Evolutionary conservation across 2,329 filamentous ascomycete genomes (phyloP), one percentile per base, ranked within the genome.

Genomic region (Monilinia fructigena): DNA sequence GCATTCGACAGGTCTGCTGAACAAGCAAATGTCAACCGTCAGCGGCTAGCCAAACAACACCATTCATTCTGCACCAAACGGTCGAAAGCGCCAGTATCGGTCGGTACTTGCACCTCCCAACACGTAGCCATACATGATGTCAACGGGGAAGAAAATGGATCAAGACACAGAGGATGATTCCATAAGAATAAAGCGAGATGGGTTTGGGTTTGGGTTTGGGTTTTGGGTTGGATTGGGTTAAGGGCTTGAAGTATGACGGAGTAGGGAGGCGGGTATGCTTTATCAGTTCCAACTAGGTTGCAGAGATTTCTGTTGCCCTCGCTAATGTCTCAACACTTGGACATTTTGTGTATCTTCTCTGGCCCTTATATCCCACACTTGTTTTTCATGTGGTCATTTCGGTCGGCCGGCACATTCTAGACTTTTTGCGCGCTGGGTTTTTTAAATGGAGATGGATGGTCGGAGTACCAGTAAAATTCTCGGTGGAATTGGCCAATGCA

Each of bases 101-200:
- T 35, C 55, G 55, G 42, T 23, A 59, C 55, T 47, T 47, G 56
- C 31, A 59, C 40, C 56, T 59, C 42, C 47, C 26, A 59, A 59
- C 56, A 59, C 56, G 42, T 59, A 59, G 48, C 48, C 56, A 47
- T 59, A 59, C 56, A 59, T 48, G 56, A 59, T 48, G 56, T 47
- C 35, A 40, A 59, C 56, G 47, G 42, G 26, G 26, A 35, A 28
- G 56, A 47, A 48, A 14, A 48, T 48, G 28, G 11, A 35, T 59
- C 42, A 48, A 59, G 31, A 8, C 31, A 35, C 31, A 23, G 42
- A 23, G 42, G 35, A 59, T 35, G 56, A 48, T 48, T 23, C 20
- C 59, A 26, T 20, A 26, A 53, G 59, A 8, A 40, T 54, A 16
- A 54, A 40, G 42, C n/a, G 12, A 54, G 40, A 8, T 35, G 40